Conservation (phyloP, 2,329 filamentous ascomycete genomes). For the Delphinella strobiligena region DNA sequence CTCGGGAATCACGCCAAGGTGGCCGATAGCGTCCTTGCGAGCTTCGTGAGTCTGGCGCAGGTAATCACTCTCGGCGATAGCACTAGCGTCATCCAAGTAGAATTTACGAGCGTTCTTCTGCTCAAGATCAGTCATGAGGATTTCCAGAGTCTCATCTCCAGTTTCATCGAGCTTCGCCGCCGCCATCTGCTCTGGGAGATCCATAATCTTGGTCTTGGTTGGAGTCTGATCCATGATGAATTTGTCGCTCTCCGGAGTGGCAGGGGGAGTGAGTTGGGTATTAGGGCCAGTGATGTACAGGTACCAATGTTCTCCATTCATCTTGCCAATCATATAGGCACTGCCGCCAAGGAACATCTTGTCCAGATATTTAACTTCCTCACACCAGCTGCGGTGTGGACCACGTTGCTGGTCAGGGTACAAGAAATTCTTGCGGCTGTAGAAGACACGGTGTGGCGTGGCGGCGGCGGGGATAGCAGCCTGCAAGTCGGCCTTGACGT, state of each 20-base stretch:
- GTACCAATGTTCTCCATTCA: slow-evolving; percentile 99
- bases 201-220: slow-evolving; percentile 40
- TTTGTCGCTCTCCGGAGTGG: slow-evolving; percentile 51
- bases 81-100: slow-evolving; percentile 71
- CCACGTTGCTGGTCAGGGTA: slow-evolving; percentile 90
- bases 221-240: slow-evolving; percentile 35
- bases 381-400: slow-evolving; percentile 93
- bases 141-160: slow-evolving; percentile 63
- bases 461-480: slow-evolving; percentile 63
- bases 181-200: slow-evolving; percentile 41
- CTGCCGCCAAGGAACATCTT: slow-evolving; percentile 84
- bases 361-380: slow-evolving; percentile 88
- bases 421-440: slow-evolving; percentile 96
- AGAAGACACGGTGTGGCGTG: slow-evolving; percentile 90
- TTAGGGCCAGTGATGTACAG: slow-evolving; percentile 88
- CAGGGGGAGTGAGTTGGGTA: slow-evolving; percentile 66
- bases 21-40: slow-evolving; percentile 46
- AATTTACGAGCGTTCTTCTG: slow-evolving; percentile 55
- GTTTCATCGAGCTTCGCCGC: slow-evolving; percentile 28
- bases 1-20: slow-evolving; percentile 48
- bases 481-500: slow-evolving; percentile 54
- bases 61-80: slow-evolving; percentile 73
- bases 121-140: slow-evolving; percentile 58
- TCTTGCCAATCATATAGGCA: slow-evolving; percentile 99
- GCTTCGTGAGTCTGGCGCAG: slow-evolving; percentile 54